Percentiles rank a stretch among this genome's conserved stretches.
phyloP scores from a whole-genome alignment of 805 yeast genomes.

The Debaryomyces hansenii region DNA sequence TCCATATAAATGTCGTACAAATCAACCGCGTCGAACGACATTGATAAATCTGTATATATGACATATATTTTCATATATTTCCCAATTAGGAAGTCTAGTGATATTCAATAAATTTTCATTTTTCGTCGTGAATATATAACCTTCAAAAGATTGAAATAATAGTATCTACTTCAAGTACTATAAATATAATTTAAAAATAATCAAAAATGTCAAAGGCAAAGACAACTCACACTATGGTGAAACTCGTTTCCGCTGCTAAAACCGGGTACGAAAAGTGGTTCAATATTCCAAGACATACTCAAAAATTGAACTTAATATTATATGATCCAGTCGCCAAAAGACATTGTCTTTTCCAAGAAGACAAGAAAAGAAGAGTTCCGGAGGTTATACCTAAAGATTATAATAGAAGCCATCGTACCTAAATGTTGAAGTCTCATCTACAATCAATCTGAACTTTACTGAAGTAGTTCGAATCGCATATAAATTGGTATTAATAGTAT shows the following conservation, averaged over 20 bases:
- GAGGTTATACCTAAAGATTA: constrained; percentile 42
- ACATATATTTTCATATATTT: background rate
- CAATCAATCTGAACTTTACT: too few relatives aligned
- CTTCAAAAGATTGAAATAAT: too few relatives aligned
- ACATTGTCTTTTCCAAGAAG: constrained; percentile 88
- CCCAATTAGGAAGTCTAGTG: constrained; percentile 6
- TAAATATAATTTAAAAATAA: background rate
- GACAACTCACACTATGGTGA: constrained; percentile 77
- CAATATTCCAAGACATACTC: constrained; percentile 78
- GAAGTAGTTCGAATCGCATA: background rate
- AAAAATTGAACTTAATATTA: constrained; percentile 74
- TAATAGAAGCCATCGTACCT: constrained; percentile 23
- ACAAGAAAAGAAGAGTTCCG: constrained; percentile 79
- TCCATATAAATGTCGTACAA: background rate
- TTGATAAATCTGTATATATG: background rate
- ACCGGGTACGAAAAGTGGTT: constrained; percentile 87
- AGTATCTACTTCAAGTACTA: too few relatives aligned
- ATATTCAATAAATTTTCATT: background rate
- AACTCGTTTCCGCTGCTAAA: constrained; percentile 83
- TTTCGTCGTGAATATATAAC: background rate
- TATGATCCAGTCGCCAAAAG: constrained; percentile 86
- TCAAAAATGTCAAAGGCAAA: constrained; percentile 52
- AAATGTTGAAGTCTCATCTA: background rate
- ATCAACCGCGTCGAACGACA: too few relatives aligned
- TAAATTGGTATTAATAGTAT: background rate